Base-by-base conservation (phyloP, 768 basidiomycete genomes). In the Sistotremastrum suecicum region DNA sequence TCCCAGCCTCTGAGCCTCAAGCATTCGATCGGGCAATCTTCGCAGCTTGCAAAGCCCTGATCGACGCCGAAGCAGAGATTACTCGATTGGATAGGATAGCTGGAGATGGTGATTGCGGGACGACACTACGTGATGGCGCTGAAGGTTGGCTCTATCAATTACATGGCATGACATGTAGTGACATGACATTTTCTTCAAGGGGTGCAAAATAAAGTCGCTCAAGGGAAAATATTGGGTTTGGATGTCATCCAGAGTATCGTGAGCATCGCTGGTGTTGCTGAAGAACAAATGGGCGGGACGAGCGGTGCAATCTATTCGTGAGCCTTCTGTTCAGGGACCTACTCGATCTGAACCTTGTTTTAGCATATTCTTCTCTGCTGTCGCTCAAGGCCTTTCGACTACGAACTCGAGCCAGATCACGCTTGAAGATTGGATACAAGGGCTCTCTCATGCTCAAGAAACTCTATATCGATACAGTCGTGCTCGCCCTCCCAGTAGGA, bases 281-380 rank as follows among this genome's bases (percentile, higher is more conserved):
- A 90, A 59, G 80, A 85, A 53, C 67, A 69, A 11, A 94, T 94
- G 90, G 90, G 85, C 8, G 90, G 90, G 34, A 92, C 90, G 5
- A 85, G 82, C 51, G 90, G 90, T 3, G 88, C 89, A 0, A 60
- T 94, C 30, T 94, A 91, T 60, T 90, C 89, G 86, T 88, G 52
- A 48, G 84, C 74, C 7, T 5, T 42, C 45, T 34, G 36, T 42
- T 12, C 37, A 39, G 35, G 28, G 4, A 34, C 41, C 3, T 32
- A 34, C 7, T 10, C 9, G 28, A 29, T 42, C 10, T 30, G 9
- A 32, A 33, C 44, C 30, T 52, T 12, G 37, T 6, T 40, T 33
- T 7, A 90, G 89, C 2, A 92, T 94, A 50, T 92, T 90, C 67
- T 89, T 91, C 67, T 87, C 88, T 7, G 83, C 76, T 3, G 74